Base-by-base conservation (phyloP, 495 filamentous ascomycete genomes). In the Choiromyces venosus region DNA sequence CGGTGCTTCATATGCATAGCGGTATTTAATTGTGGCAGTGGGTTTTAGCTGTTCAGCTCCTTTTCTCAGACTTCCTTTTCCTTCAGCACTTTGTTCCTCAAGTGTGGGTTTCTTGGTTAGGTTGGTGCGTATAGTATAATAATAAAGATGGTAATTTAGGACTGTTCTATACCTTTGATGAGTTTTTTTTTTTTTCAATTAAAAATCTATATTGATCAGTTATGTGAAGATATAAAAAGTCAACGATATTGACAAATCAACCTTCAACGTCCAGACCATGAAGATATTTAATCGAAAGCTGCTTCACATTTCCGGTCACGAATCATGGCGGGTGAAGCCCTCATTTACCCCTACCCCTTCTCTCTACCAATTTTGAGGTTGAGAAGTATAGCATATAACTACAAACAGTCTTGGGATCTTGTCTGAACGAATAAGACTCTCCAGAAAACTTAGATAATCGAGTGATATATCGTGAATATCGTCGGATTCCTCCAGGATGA, bases 81-180 rank as follows among this genome's bases (percentile, higher is more conserved):
- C 25, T 29, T 6, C 25, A 33, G 52, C 3, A 12, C 6, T 18
- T 12, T 0, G 52, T 18, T 33, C 18, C 25, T 18, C 52, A 29
- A 61, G n/a, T 61, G 10, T 33, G 25, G 25, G 12, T 61, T 29
- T 56, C 44, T 25, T 25, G 21, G 44, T 2, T 25, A 52, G 21
- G 42, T 46, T 25, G 9, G 12, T 25, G 46, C 25, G n/a, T 33
- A 14, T 1, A 29, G 25, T 10, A 1, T 4, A 61, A 33, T 4
- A 61, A 33, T 33, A 33, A 29, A 16, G 5, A 12, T 5, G 12
- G 52, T 4, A 33, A 33, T 61, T 18, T 29, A 33, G 12, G 4
- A 4, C 1, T 5, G 10, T 14, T 14, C 0, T 0, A 33, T 6
- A 61, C 8, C n/a, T n/a, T n/a, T n/a, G n/a, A n/a, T n/a, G n/a